Base-by-base conservation (phyloP, 768 basidiomycete species). In the Tricholoma bakamatsutake region DNA sequence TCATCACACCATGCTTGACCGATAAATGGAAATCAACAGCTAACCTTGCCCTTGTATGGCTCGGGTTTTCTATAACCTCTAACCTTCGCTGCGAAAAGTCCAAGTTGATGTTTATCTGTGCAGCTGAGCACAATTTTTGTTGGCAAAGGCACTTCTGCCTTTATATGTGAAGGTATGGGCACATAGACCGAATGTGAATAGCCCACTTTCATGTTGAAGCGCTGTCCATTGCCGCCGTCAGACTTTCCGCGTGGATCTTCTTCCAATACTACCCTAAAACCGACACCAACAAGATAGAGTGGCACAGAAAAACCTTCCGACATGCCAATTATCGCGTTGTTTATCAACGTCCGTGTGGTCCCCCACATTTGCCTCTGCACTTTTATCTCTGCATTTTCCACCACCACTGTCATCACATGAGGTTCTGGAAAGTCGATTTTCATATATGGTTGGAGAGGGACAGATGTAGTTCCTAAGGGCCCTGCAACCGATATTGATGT, bases 1-100 rank as follows among this genome's bases (percentile, higher is more conserved):
- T 9, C 21, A 24, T 24, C 3, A 24, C 21, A n/a, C 58, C 24
- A 61, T 40, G 24, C 5, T 9, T 7, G 15, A 3, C 51, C 13
- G 33, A 49, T 33, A 11, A 15, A 37, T 53, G 34, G 0, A 52
- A 53, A 55, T 24, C 40, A 48, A 45, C 27, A 46, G 72, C 88
- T 51, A 65, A 96, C 94, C 81, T 98, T 98, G 67, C 94, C 96
- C 73, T 98, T 93, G 73, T 98, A 99, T 13, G 94, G 95, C 67
- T 99, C 96, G 18, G 96, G 96, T 62, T 87, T 87, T 63, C 96
- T 81, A 74, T 85, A 87, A 57, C 79, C 80, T 59, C 94, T 78
- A 24, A 98, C 85, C 60, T 84, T 82, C 5, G 95, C 93, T 0
- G 93, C 90, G 67, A 96, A 96, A 60, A 91, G 76, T 1, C 93